Conservation (phyloP, 169 alveolate species). For the Eimeria zaria region DNA sequence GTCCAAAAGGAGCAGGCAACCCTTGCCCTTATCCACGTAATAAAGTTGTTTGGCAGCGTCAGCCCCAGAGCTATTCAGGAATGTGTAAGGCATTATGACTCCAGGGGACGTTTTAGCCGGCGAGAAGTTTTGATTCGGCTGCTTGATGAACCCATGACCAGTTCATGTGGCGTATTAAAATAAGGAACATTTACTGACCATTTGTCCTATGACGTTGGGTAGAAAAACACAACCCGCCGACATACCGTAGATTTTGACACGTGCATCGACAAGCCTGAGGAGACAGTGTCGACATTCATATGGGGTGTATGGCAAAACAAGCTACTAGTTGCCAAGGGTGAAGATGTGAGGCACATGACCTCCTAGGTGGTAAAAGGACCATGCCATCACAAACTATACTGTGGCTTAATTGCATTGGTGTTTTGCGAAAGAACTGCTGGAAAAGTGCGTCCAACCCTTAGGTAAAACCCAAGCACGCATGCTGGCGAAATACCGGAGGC, state of each 20-base stretch:
- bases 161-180: background rate
- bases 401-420: background rate
- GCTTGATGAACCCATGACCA: background rate
- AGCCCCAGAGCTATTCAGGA: constrained; percentile 42
- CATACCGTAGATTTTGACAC: background rate
- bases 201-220: background rate
- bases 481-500: background rate
- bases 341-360: background rate
- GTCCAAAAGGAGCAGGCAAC: constrained; percentile 34
- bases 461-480: background rate
- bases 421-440: background rate
- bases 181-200: background rate
- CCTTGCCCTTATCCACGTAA: background rate
- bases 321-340: background rate
- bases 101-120: constrained; percentile 45
- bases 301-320: background rate
- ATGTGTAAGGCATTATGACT: constrained; percentile 41
- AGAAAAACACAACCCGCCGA: background rate
- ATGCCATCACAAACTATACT: background rate
- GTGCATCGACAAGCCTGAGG: background rate
- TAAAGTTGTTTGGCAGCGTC: constrained; percentile 5
- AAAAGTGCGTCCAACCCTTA: background rate
- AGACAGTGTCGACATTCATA: background rate
- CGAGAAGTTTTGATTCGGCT: constrained; percentile 22
- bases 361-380: background rate